phyloP scores from a whole-genome alignment of 768 basidiomycete species.

The Crepidotus variabilis region DNA sequence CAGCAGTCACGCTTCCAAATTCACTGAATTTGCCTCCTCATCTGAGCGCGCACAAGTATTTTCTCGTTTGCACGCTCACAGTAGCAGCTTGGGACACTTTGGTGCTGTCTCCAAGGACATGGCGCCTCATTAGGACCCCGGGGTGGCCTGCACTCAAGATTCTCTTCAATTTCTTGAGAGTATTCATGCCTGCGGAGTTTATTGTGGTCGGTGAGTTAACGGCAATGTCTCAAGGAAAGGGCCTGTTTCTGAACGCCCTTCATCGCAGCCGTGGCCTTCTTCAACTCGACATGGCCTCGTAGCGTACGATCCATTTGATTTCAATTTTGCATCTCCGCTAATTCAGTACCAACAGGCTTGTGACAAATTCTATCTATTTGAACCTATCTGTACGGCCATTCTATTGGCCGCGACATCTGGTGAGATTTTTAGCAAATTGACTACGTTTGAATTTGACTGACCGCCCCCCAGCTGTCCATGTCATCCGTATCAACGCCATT shows the following conservation, averaged over 20 bases:
- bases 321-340: conserved; percentile 1
- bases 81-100: conserved; percentile 89
- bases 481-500: conserved; percentile 76
- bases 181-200: conserved; percentile 81
- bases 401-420: conserved; percentile 69
- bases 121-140: conserved; percentile 59
- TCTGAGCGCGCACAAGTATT: conserved; percentile 84
- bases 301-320: conserved; percentile 33
- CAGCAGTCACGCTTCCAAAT: conserved; percentile 45
- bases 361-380: conserved; percentile 73
- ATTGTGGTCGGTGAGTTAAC: conserved; percentile 58
- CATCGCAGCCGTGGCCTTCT: conserved; percentile 73
- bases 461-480: conserved; percentile 53
- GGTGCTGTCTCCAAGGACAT: conserved; percentile 77
- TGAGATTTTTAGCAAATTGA: conserved; percentile 13
- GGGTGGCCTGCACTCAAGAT: conserved; percentile 79
- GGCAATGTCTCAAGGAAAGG: background rate
- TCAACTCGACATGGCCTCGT: conserved; percentile 66
- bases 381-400: conserved; percentile 81
- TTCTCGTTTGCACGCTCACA: conserved; percentile 85
- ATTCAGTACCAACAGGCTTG: conserved; percentile 42
- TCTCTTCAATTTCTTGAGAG: conserved; percentile 67
- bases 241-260: conserved; percentile 8
- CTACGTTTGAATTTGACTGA: background rate
- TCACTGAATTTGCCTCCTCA: conserved; percentile 76